Base-by-base conservation (phyloP, 306 rosid species). In the Cucumis melo region DNA sequence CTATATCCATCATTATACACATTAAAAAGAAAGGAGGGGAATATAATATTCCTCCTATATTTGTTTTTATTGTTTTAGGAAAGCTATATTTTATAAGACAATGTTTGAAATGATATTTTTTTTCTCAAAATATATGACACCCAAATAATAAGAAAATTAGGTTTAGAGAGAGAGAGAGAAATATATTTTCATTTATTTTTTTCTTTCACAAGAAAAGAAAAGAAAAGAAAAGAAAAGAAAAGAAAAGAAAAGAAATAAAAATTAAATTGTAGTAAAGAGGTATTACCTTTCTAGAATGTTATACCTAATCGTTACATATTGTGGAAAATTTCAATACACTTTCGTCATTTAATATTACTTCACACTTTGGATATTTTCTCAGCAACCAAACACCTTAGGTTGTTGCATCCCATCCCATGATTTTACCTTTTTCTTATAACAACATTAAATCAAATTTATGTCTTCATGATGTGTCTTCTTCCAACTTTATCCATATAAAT, bases 311-410 rank as follows among this genome's bases (percentile, higher is more conserved):
- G 4, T 21, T 60, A 46, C 79, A 76, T 76, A 41, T 41, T 27
- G 36, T 61, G 79, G 44, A 59, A 76, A 44, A 42, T 46, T 57
- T 76, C 68, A 61, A 42, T 58, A 44, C 54, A 55, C 79, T 76
- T 61, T 76, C 79, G 79, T 76, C 79, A 77, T 77, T 74, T 12
- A 54, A 32, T 74, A 56, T 79, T 56, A 77, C 54, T 72, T 79
- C 86, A 58, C 58, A 62, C 12, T 79, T 78, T 20, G 59, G 20
- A 19, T 76, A 62, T 27, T 84, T 85, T 79, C 71, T 64, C 55
- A 24, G 53, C 74, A 44, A 51, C 63, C 75, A 61, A 81, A 84
- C 86, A 72, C 82, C 80, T 77, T 82, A n/a, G 2, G 53, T 41
- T 41, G 75, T 82, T 71, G 71, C 63, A 23, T 70, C 75, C 62